These are phyloP conservation scores for Clathrospora elynae DNA, from an alignment of 2,329 filamentous ascomycete species.

Conservation along the genomic window DNA sequence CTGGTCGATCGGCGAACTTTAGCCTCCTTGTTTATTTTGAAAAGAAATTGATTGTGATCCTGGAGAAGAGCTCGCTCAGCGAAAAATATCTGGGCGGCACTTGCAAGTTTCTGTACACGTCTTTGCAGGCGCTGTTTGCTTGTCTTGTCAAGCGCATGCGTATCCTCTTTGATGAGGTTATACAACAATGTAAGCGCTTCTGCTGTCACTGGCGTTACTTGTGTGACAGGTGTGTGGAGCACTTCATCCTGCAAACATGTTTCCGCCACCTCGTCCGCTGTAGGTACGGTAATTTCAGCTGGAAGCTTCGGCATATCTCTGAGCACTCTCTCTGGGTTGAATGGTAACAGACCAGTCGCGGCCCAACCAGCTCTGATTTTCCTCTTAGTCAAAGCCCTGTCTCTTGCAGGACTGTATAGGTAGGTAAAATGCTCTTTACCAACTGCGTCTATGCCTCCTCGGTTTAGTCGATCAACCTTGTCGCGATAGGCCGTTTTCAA, in stretches of 20 bases:
- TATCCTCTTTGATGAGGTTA: conserved; percentile 20
- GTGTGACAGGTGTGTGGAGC: conserved; percentile 12
- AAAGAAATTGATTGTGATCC: conserved; percentile 35
- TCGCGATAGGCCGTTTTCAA: conserved; percentile 2
- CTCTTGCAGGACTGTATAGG: conserved; percentile 30
- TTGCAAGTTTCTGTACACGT: conserved; percentile 21
- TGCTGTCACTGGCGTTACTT: conserved; percentile 31
- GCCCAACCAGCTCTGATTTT: conserved; percentile 39
- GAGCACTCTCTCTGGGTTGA: conserved; percentile 42
- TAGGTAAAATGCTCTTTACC: conserved; percentile 23
- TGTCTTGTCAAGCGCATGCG: conserved; percentile 18
- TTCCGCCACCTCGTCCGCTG: conserved; percentile 16
- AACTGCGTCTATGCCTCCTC: conserved; percentile 14
- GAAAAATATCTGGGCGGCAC: conserved; percentile 32
- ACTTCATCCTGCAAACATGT: conserved; percentile 14
- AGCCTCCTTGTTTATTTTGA: conserved; percentile 33
- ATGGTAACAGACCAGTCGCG: conserved; percentile 33
- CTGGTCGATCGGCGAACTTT: conserved; percentile 30
- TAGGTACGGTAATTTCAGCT: too few relatives aligned
- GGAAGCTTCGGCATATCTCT: conserved; percentile 29
- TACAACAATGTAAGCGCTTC: conserved; percentile 23
- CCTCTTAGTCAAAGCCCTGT: conserved; percentile 28
- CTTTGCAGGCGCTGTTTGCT: conserved; percentile 19
- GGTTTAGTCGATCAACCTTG: conserved; percentile 13
- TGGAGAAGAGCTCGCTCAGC: conserved; percentile 27